Conservation (phyloP, 2,329 filamentous ascomycete genomes). For the Karstenula rhodostoma region DNA sequence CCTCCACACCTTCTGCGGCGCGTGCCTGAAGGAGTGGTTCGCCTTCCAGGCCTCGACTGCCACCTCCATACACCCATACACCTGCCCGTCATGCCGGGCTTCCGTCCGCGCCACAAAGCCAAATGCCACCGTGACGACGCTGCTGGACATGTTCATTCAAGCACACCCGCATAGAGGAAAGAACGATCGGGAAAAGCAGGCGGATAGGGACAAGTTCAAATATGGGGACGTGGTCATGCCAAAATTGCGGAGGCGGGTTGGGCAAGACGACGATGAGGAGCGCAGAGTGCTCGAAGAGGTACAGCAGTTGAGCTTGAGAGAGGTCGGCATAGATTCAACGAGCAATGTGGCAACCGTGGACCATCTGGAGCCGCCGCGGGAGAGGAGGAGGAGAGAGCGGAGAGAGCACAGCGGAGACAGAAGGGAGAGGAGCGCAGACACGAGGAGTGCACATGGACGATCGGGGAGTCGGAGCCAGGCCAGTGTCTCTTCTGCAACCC, state of each 20-base stretch:
- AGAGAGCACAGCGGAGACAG: conserved; percentile 53
- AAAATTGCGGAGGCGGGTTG: conserved; percentile 58
- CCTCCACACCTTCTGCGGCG: conserved; percentile 94
- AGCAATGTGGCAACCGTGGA: conserved; percentile 52
- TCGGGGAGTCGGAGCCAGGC: conserved; percentile 37
- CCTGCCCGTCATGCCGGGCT: conserved; percentile 92
- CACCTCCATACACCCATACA: conserved; percentile 69
- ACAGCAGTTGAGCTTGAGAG: conserved; percentile 75
- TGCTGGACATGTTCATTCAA: conserved; percentile 86
- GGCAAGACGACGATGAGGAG: conserved; percentile 71
- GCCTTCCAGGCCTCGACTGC: conserved; percentile 73
- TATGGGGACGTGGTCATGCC: conserved; percentile 84
- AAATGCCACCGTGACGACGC: conserved; percentile 87
- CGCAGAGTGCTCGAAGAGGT: conserved; percentile 74
- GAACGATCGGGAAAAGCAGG: conserved; percentile 75
- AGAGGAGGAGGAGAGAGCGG: conserved; percentile 44
- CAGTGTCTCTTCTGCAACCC: conserved; percentile 25
- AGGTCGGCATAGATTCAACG: conserved; percentile 62
- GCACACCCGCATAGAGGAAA: conserved; percentile 80
- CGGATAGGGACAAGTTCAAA: conserved; percentile 78
- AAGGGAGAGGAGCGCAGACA: conserved; percentile 39
- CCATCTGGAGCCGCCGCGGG: conserved; percentile 39
- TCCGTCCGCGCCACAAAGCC: conserved; percentile 84
- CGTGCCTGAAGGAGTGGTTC: conserved; percentile 97
- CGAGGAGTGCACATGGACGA: conserved; percentile 34